Base-by-base conservation (phyloP, 305 asterid genomes). In the Fraxinus ornus region DNA sequence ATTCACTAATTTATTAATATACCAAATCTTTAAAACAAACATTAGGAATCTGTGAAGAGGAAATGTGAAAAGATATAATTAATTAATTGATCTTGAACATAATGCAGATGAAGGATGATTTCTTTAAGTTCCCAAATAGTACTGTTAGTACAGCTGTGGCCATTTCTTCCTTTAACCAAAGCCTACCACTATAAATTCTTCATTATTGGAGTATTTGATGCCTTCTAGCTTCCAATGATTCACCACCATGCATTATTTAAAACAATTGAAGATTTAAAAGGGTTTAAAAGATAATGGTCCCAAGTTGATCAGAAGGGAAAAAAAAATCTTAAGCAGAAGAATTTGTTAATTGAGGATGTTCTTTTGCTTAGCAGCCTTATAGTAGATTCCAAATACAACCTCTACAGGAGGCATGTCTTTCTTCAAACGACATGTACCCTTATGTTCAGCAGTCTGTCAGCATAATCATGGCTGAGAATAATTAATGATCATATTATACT, bases 401-500 rank as follows among this genome's bases (percentile, higher is more conserved):
- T 90, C 37, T 84, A 83, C 85, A 83, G 92, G 91, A 86, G 92
- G 94, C 93, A 90, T 91, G 95, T 90, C 88, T 81, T 84, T 84
- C 82, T 85, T 87, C 78, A 47, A 33, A 88, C 72, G 92, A 90
- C 97, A 93, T 93, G 95, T 90, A 91, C 91, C 97, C 94, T 87
- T 37, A 81, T 26, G 30, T 0, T 79, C 74, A 68, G 86, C 47
- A 84, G 84, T 83, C 87, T 83, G 81, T 75, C 92, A 79, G 79
- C 41, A 73, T 74, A 62, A 81, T 57, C 84, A 66, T 74, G 71
- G 55, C 35, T 3, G 24, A 37, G 39, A 10, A 13, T 10, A 28
- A 8, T 76, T 35, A 52, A 7, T 75, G 5, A 44, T 32, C 12
- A 68, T 21, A 32, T 78, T 24, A 79, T 64, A 49, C 12, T 76